phyloP scores from a whole-genome alignment of 176 grass and related monocot genomes.

The Eleusine indica region DNA sequence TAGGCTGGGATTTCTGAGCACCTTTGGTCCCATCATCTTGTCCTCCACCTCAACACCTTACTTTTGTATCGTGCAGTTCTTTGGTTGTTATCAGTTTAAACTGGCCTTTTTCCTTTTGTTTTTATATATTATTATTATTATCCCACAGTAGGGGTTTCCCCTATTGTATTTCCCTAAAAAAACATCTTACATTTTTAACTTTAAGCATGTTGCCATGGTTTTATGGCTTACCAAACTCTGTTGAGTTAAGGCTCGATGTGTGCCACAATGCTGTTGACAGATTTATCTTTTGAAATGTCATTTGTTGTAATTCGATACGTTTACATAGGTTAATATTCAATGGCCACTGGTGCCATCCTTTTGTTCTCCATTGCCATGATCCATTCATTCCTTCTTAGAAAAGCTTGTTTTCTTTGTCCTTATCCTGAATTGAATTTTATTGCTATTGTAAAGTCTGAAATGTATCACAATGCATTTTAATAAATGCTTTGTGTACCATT shows the following conservation, averaged over 20 bases:
- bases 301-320: neutral
- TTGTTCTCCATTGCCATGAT: neutral
- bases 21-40: neutral
- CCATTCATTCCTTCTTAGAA: neutral
- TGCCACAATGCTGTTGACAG: neutral
- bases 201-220: neutral
- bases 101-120: too few species aligned
- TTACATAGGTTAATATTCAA: neutral
- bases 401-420: neutral
- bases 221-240: neutral
- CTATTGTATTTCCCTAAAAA: too few species aligned
- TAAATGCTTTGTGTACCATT: neutral
- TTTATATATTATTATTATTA: too few species aligned
- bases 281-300: neutral
- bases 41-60: neutral
- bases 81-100: too few species aligned
- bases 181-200: neutral
- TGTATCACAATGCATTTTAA: constrained; percentile 10
- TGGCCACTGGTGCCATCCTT: neutral
- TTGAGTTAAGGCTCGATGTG: neutral
- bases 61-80: neutral
- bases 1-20: constrained; percentile 11
- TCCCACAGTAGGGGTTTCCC: too few species aligned
- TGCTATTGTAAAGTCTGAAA: constrained; percentile 13
- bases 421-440: neutral